Evolutionary conservation across 305 asterid species (phyloP).

Genomic region (Fraxinus xanthoxyloides): DNA sequence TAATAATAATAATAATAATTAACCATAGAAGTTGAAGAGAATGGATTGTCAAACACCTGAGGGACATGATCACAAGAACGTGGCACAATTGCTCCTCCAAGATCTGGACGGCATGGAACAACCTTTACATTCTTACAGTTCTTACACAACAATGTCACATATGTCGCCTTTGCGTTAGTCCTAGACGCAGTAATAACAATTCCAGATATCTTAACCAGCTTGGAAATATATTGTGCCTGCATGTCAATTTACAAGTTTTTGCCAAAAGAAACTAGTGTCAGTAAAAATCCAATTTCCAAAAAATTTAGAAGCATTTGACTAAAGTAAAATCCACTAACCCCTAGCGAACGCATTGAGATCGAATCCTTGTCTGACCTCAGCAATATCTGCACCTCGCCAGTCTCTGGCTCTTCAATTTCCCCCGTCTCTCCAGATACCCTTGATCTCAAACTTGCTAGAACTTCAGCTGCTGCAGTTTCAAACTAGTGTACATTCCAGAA

Average conservation of each 20-base stretch:
- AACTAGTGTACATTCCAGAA: constrained; percentile 41
- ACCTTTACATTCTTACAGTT: constrained; percentile 85
- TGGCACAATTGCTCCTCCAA: constrained; percentile 95
- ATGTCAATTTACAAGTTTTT: constrained; percentile 9
- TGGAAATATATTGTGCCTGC: constrained; percentile 88
- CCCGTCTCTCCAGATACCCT: constrained; percentile 68
- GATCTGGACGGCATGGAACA: constrained; percentile 95
- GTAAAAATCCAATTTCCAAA: not conserved
- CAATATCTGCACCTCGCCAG: constrained; percentile 88
- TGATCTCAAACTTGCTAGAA: constrained; percentile 11
- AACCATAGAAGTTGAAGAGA: not conserved
- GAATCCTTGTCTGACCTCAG: constrained; percentile 89
- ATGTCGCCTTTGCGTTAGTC: constrained; percentile 95
- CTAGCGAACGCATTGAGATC: constrained; percentile 71
- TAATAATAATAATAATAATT: no score
- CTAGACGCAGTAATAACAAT: constrained; percentile 96
- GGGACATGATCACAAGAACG: constrained; percentile 85
- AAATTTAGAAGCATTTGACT: not conserved
- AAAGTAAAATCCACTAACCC: constrained; percentile 57
- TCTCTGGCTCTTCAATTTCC: constrained; percentile 82
- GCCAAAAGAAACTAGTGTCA: constrained; percentile 7
- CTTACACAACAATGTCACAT: constrained; percentile 83
- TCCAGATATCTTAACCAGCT: constrained; percentile 86
- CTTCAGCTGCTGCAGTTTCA: constrained; percentile 89
- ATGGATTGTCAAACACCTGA: constrained; percentile 48